phyloP scores from a whole-genome alignment of 352 stramenopile genomes.

The Elongisporangium undulatum region DNA sequence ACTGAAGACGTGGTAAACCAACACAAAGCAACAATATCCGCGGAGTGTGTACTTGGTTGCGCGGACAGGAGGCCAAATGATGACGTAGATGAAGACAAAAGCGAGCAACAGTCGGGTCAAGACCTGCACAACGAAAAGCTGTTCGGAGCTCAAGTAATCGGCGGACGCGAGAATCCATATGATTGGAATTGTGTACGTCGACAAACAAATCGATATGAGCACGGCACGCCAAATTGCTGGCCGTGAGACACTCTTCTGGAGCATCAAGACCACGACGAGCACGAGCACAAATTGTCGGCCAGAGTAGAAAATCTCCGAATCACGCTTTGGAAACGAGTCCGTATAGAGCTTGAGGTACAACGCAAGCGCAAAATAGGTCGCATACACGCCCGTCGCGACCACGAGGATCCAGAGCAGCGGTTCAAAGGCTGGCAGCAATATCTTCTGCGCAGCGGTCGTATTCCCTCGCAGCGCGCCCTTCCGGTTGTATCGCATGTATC shows the following conservation, averaged over 20 bases:
- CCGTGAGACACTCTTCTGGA: constrained; percentile 40
- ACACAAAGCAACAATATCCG: constrained; percentile 16
- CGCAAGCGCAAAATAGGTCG: constrained; percentile 16
- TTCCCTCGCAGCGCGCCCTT: constrained; percentile 22
- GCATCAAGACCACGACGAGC: constrained; percentile 32
- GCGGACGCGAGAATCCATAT: constrained; percentile 12
- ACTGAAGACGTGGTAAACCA: constrained; percentile 16
- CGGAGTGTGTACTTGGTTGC: constrained; percentile 25
- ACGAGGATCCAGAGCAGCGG: constrained; percentile 30
- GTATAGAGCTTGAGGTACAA: constrained; percentile 17
- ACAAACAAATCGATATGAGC: constrained; percentile 16
- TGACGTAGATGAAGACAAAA: constrained; percentile 23
- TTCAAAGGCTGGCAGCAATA: constrained; percentile 39
- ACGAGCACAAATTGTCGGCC: constrained; percentile 30
- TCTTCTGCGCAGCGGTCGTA: constrained; percentile 20
- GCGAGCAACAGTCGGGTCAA: constrained; percentile 12
- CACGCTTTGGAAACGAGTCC: constrained; percentile 10
- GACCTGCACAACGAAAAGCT: constrained; percentile 8
- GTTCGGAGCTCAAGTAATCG: constrained; percentile 7
- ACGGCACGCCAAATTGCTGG: constrained; percentile 25
- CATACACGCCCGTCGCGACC: constrained; percentile 21
- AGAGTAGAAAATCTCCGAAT: constrained; percentile 22
- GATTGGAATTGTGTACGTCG: constrained; percentile 20
- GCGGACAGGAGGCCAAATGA: constrained; percentile 24
- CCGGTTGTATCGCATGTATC: constrained; percentile 29